Evolutionary conservation across 306 rosid genomes (phyloP).

Genomic region (Comarum palustre): DNA sequence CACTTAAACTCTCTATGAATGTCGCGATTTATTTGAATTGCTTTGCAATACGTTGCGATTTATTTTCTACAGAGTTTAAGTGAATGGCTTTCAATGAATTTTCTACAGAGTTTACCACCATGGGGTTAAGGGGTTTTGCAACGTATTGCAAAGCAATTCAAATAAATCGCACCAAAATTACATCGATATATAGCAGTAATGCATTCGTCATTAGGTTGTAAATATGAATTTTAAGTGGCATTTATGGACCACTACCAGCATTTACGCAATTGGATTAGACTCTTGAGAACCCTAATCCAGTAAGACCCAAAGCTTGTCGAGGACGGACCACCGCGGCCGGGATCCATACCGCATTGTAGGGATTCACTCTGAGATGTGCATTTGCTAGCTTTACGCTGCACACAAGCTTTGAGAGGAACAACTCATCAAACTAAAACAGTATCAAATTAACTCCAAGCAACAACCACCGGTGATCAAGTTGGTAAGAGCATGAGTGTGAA

Average conservation of each 20-base stretch:
- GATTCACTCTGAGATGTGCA: neutral
- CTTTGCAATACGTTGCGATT: too few species aligned
- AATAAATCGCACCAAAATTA: conserved; percentile 9
- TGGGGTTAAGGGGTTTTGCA: neutral
- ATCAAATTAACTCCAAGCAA: too few species aligned
- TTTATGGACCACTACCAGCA: neutral
- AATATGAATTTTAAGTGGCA: neutral
- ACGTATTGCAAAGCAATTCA: neutral
- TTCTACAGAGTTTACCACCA: neutral
- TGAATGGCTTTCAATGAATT: too few species aligned
- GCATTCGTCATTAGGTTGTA: conserved; percentile 14
- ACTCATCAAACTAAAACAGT: neutral
- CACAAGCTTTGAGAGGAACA: conserved; percentile 3
- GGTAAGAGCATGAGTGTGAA: too few species aligned
- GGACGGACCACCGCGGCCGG: neutral
- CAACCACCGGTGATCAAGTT: too few species aligned
- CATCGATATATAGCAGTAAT: conserved; percentile 30
- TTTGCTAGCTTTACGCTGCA: neutral
- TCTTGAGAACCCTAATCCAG: neutral
- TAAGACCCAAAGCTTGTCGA: neutral
- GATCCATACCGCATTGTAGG: neutral
- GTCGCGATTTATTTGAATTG: too few species aligned
- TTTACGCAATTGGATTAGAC: neutral
- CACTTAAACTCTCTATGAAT: too few species aligned
- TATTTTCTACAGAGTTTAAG: too few species aligned